Percentiles rank a stretch among this genome's conserved stretches.
Conservation (phyloP, 768 basidiomycete species). For the Amanita fuliginea region DNA sequence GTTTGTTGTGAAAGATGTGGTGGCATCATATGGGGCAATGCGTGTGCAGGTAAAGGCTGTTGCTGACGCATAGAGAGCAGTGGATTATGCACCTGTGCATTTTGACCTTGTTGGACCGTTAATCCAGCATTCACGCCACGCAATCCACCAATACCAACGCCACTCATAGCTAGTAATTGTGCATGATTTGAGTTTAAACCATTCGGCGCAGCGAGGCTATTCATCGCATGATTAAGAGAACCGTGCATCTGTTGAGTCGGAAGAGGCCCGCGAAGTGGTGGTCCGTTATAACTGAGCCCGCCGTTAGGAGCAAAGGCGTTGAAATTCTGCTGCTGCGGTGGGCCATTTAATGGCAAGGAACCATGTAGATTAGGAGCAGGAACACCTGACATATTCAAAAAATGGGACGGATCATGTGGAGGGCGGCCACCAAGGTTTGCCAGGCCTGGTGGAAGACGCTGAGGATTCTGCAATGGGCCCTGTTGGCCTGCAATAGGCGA, state of each 20-base stretch:
- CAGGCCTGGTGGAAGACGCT: slow-evolving; percentile 68
- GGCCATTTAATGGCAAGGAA: slow-evolving; percentile 34
- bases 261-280: slow-evolving; percentile 43
- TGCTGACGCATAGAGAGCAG: slow-evolving; percentile 39
- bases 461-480: slow-evolving; percentile 34
- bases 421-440: slow-evolving; percentile 77
- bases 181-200: slow-evolving; percentile 41
- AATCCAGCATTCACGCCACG: slow-evolving; percentile 40
- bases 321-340: slow-evolving; percentile 32
- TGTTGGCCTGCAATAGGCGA: slow-evolving; percentile 46
- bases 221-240: slow-evolving; percentile 34
- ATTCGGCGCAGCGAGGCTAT: slow-evolving; percentile 38
- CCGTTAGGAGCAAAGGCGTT: slow-evolving; percentile 40
- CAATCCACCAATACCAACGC: slow-evolving; percentile 29
- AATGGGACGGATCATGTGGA: slow-evolving; percentile 68
- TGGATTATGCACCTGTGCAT: slow-evolving; percentile 28
- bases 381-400: slow-evolving; percentile 37
- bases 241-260: slow-evolving; percentile 40
- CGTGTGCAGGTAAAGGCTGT: slow-evolving; percentile 46
- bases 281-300: slow-evolving; percentile 31
- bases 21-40: slow-evolving; percentile 34
- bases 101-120: slow-evolving; percentile 33
- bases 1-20: slow-evolving; percentile 57
- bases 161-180: slow-evolving; percentile 39
- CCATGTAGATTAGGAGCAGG: slow-evolving; percentile 34